phyloP scores from a whole-genome alignment of 352 stramenopile species.

The Blastocystis sp. region DNA sequence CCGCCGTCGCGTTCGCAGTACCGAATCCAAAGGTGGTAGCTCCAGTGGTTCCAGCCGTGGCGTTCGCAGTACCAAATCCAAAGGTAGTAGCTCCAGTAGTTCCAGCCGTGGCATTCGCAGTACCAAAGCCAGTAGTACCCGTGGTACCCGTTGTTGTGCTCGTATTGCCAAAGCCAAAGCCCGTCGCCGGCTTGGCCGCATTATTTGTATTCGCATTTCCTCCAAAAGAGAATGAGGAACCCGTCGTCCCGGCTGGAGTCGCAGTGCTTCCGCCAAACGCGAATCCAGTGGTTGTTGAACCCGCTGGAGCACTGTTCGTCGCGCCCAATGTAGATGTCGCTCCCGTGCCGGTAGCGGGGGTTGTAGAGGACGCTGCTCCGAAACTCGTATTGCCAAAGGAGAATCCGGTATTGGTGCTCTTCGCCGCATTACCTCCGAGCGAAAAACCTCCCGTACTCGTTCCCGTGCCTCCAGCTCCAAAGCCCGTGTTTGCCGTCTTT shows the following conservation, averaged over 20 bases:
- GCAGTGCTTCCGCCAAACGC: background rate
- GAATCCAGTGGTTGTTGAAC: background rate
- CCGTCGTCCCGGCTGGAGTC: too few relatives aligned
- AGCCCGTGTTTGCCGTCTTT: background rate
- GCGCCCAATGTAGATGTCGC: too few relatives aligned
- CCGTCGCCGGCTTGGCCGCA: background rate
- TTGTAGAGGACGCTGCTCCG: background rate
- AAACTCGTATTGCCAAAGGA: background rate
- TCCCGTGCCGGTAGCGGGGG: too few relatives aligned
- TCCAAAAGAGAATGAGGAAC: too few relatives aligned
- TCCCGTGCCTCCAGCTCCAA: background rate
- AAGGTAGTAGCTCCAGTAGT: background rate
- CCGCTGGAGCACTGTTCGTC: background rate
- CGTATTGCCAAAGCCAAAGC: constrained; percentile 41
- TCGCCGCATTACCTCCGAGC: background rate
- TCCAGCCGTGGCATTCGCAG: background rate
- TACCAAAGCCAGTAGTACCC: constrained; percentile 19
- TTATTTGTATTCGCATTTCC: constrained; percentile 14
- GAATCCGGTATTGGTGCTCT: background rate
- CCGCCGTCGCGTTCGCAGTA: background rate
- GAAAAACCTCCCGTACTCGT: background rate
- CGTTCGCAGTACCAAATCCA: constrained; percentile 21
- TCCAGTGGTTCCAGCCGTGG: background rate
- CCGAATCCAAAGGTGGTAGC: background rate
- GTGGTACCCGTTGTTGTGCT: background rate